A percentile compares a stretch with the other conserved stretches of the same genome.
Evolutionary conservation across 768 basidiomycete genomes (phyloP).

Genomic region (Melanogaster broomeanus): DNA sequence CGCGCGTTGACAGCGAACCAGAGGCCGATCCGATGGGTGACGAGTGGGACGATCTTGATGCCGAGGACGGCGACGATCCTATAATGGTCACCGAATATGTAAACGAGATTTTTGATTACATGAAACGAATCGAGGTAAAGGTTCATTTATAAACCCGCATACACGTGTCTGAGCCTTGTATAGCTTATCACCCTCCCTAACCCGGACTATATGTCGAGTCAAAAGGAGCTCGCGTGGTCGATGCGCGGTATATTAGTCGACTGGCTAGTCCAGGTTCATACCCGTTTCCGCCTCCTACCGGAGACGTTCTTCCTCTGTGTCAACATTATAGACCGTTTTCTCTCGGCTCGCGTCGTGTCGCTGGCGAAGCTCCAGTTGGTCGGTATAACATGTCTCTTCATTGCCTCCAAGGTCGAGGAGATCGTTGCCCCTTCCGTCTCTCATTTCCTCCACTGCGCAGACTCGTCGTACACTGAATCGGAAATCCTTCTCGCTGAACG

Average conservation of each 20-base stretch:
- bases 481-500: slow-evolving; percentile 90
- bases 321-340: slow-evolving; percentile 83
- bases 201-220: slow-evolving; percentile 80
- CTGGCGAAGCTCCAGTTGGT: slow-evolving; percentile 89
- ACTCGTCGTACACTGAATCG: slow-evolving; percentile 70
- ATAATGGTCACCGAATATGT: slow-evolving; percentile 98
- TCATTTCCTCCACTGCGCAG: slow-evolving; percentile 80
- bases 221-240: slow-evolving; percentile 84
- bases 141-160: slow-evolving; percentile 1
- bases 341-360: slow-evolving; percentile 70
- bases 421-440: slow-evolving; percentile 82
- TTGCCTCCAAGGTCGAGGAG: slow-evolving; percentile 92
- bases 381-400: slow-evolving; percentile 83
- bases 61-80: slow-evolving; percentile 90
- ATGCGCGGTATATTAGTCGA: slow-evolving; percentile 89
- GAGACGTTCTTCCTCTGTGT: slow-evolving; percentile 90
- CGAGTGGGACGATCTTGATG: slow-evolving; percentile 91
- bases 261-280: slow-evolving; percentile 93
- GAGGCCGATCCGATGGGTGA: slow-evolving; percentile 67
- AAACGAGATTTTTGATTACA: slow-evolving; percentile 88
- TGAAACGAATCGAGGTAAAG: slow-evolving; percentile 80
- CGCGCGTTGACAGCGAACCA: slow-evolving; percentile 43
- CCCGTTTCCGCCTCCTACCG: slow-evolving; percentile 79
- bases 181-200: slow-evolving; percentile 81
- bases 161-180: slow-evolving; percentile 3